phyloP scores from a whole-genome alignment of 1,284 basidiomycete species.

The Boletus semigastroideus region DNA sequence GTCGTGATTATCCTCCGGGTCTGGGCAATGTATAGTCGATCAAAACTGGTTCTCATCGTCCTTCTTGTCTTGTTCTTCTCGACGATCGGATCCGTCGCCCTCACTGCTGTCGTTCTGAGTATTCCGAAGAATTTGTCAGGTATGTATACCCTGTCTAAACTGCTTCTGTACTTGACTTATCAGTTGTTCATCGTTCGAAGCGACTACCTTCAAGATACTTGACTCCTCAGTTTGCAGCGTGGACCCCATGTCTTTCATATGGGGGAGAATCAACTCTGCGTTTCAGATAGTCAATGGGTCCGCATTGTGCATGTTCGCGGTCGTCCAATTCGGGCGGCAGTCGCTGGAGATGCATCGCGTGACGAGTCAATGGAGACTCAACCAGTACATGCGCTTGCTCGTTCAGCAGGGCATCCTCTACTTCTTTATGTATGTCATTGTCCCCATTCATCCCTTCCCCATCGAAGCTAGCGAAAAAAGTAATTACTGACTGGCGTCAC shows the following conservation, averaged over 20 bases:
- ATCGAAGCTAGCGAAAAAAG: not conserved
- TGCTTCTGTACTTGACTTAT: not conserved
- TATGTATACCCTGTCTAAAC: not conserved
- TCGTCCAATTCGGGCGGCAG: not conserved
- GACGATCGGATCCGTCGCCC: not conserved
- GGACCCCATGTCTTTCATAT: too few species aligned
- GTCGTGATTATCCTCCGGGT: constrained; percentile 7
- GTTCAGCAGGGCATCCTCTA: not conserved
- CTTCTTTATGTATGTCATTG: not conserved
- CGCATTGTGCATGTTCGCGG: not conserved
- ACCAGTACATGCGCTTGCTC: not conserved
- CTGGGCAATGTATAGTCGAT: constrained; percentile 9
- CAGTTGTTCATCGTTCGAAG: not conserved
- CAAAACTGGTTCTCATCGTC: not conserved
- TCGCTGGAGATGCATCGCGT: not conserved
- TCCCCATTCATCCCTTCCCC: too few species aligned
- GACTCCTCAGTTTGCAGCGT: not conserved
- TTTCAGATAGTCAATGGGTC: not conserved
- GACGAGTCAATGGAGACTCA: constrained; percentile 1
- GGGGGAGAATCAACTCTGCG: not conserved
- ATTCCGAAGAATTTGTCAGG: not conserved
- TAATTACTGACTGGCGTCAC: not conserved
- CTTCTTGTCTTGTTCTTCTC: not conserved
- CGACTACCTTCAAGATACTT: not conserved
- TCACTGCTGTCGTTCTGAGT: not conserved